These are phyloP conservation scores for Hysterium pulicare DNA, from an alignment of 2,329 filamentous ascomycete genomes.

Conservation along the genomic window DNA sequence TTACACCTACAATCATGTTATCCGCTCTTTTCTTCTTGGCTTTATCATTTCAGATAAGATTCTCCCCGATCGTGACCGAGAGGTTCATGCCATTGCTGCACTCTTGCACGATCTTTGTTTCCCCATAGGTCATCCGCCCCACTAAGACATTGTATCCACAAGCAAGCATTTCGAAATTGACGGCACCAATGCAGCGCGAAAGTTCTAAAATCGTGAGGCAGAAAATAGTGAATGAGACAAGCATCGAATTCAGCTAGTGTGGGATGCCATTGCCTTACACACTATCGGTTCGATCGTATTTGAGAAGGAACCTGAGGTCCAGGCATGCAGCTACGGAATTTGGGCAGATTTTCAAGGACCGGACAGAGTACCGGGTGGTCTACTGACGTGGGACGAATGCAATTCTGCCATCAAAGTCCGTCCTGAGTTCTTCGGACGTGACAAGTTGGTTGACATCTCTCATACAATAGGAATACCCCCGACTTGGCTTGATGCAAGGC, in stretches of 20 bases:
- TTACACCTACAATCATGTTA: constrained; percentile 39
- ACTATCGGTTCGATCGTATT: constrained; percentile 34
- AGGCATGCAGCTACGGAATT: constrained; percentile 35
- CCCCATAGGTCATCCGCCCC: constrained; percentile 16
- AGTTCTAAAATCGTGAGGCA: constrained; percentile 30
- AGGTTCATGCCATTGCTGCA: constrained; percentile 38
- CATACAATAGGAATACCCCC: constrained; percentile 27
- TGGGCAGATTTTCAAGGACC: constrained; percentile 40
- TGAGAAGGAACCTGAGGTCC: constrained; percentile 45
- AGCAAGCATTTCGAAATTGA: constrained; percentile 52
- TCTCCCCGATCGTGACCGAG: constrained; percentile 32
- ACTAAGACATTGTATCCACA: constrained; percentile 29
- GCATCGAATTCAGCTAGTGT: constrained; percentile 43
- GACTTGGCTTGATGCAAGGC: constrained; percentile 28
- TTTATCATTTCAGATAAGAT: constrained; percentile 32
- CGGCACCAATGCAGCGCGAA: constrained; percentile 43
- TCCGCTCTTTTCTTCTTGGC: constrained; percentile 38
- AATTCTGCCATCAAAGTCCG: constrained; percentile 19
- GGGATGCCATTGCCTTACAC: constrained; percentile 49
- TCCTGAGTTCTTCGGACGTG: not conserved
- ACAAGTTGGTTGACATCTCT: not conserved
- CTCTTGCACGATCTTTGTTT: constrained; percentile 45
- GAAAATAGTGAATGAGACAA: constrained; percentile 37
- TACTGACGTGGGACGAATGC: constrained; percentile 34
- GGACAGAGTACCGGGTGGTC: constrained; percentile 23